Evolutionary conservation across 2,329 filamentous ascomycete species (phyloP).

Genomic region (Annulohypoxylon truncatum): DNA sequence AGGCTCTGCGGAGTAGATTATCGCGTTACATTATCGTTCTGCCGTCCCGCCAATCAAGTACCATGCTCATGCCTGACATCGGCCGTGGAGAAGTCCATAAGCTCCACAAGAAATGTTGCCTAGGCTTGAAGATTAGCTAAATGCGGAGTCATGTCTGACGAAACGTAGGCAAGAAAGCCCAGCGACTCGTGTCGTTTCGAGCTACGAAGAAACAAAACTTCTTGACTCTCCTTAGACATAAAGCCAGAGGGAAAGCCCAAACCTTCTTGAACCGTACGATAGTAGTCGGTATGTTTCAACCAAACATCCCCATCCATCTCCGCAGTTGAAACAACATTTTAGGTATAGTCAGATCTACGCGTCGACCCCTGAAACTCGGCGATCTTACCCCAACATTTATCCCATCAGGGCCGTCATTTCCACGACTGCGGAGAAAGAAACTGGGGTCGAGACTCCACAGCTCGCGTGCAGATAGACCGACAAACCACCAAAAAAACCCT

Average conservation of each 20-base stretch:
- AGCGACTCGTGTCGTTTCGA: too few relatives aligned
- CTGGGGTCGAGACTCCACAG: conserved; percentile 15
- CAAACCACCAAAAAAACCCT: conserved; percentile 10
- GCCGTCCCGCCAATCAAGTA: background rate
- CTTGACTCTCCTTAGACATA: background rate
- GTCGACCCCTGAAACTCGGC: background rate
- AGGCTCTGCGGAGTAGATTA: conserved; percentile 1
- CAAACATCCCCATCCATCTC: background rate
- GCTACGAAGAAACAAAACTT: too few relatives aligned
- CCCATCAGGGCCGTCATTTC: conserved; percentile 57
- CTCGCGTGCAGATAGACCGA: conserved; percentile 34
- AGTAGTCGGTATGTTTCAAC: background rate
- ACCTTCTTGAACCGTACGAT: background rate
- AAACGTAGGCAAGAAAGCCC: too few relatives aligned
- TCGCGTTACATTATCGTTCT: background rate
- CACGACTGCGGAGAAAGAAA: conserved; percentile 59
- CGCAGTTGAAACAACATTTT: background rate
- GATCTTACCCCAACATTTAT: conserved; percentile 28
- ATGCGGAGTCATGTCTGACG: too few relatives aligned
- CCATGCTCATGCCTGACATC: background rate
- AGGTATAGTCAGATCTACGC: background rate
- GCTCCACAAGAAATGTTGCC: too few relatives aligned
- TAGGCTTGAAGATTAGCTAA: too few relatives aligned
- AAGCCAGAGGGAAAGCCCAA: background rate
- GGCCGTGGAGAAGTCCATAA: background rate